phyloP scores from a whole-genome alignment of 331 rosid genomes.

The Stylosanthes scabra region DNA sequence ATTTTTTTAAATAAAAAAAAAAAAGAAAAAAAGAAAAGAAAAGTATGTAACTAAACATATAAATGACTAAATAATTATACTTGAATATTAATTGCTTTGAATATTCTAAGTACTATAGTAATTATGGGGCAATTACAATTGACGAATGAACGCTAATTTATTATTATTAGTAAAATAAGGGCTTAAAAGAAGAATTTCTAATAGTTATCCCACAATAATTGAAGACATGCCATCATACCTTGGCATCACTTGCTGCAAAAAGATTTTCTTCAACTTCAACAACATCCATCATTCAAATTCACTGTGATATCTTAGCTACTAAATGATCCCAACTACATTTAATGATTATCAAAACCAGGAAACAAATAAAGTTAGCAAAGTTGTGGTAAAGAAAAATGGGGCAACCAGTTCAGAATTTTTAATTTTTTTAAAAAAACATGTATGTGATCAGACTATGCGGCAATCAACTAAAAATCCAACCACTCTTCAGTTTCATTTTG shows the following conservation, averaged over 20 bases:
- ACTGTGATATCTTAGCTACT: conserved; percentile 34
- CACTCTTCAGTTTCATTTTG: not conserved
- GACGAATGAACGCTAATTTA: not conserved
- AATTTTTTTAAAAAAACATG: not conserved
- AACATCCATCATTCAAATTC: conserved; percentile 70
- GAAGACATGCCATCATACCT: conserved; percentile 55
- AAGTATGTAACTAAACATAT: not conserved
- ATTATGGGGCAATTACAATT: not conserved
- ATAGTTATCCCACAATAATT: not conserved
- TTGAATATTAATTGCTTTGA: not conserved
- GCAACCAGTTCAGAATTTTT: conserved; percentile 8
- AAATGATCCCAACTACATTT: conserved; percentile 53
- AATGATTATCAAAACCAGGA: conserved; percentile 18
- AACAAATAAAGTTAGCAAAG: conserved; percentile 30
- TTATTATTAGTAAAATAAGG: not conserved
- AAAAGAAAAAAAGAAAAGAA: not conserved
- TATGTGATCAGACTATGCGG: not conserved
- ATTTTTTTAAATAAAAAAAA: not conserved
- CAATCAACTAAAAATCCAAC: not conserved
- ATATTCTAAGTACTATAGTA: not conserved
- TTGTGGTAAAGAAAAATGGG: not conserved
- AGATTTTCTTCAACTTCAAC: conserved; percentile 81
- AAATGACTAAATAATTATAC: conserved; percentile 8
- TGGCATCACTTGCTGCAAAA: conserved; percentile 94
- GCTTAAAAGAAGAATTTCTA: conserved; percentile 13